A percentile compares a stretch with the other conserved stretches of the same genome.
Conservation (phyloP, 129 eudicot genomes). For the Glebionis coronaria region DNA sequence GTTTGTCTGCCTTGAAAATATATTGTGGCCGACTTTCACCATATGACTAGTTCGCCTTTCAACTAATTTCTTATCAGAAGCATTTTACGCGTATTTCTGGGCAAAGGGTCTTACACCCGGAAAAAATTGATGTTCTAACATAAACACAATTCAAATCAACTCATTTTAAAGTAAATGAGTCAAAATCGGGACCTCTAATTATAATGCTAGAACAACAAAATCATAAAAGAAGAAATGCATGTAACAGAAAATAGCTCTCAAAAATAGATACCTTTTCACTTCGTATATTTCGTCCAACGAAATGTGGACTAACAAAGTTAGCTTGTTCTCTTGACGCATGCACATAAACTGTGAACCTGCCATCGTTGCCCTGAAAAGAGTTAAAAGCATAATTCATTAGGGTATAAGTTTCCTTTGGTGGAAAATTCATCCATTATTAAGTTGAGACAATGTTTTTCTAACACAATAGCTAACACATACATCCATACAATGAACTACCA, state of each 20-base stretch:
- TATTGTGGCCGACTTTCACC: too few relatives aligned
- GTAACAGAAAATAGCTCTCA: too few relatives aligned
- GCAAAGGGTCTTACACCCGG: too few relatives aligned
- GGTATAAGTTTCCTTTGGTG: neutral
- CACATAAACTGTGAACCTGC: conserved; percentile 61
- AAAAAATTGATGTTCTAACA: too few relatives aligned
- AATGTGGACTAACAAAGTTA: conserved; percentile 39
- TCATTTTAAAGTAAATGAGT: too few relatives aligned
- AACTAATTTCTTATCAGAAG: too few relatives aligned
- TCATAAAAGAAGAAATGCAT: neutral
- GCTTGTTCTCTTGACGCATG: conserved; percentile 60
- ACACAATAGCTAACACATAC: neutral
- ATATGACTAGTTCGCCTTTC: too few relatives aligned
- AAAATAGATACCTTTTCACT: conserved; percentile 49
- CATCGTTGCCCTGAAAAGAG: conserved; percentile 56
- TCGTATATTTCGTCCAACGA: conserved; percentile 49
- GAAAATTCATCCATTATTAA: conserved; percentile 3
- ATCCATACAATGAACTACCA: neutral
- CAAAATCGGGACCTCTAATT: too few relatives aligned
- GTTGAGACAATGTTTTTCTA: conserved; percentile 7
- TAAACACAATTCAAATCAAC: too few relatives aligned
- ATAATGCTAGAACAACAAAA: neutral
- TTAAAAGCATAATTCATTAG: neutral
- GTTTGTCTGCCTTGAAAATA: too few relatives aligned
- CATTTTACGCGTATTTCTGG: too few relatives aligned